phyloP scores from a whole-genome alignment of 495 filamentous ascomycete genomes.

The Lasiosphaeria ovina region DNA sequence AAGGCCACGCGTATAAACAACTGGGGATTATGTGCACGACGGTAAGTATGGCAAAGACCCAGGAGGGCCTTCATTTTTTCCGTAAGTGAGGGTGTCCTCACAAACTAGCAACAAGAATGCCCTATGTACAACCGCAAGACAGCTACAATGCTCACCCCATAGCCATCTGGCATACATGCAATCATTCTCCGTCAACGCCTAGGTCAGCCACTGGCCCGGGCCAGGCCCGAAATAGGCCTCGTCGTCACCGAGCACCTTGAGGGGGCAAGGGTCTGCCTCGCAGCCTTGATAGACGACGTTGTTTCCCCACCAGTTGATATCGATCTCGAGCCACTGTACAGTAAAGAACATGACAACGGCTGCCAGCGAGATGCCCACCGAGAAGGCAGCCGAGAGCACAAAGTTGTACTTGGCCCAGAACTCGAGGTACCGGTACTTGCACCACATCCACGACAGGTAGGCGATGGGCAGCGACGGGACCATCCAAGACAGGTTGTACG shows the following conservation, averaged over 20 bases:
- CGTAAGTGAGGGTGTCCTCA: too few species aligned
- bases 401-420: constrained; percentile 33
- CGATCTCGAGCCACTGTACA: constrained; percentile 26
- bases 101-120: too few species aligned
- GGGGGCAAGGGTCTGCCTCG: constrained; percentile 29
- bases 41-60: too few species aligned
- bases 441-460: constrained; percentile 40
- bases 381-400: constrained; percentile 36
- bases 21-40: too few species aligned
- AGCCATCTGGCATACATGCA: too few species aligned
- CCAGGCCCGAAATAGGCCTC: constrained; percentile 37
- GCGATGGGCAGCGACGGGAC: constrained; percentile 35
- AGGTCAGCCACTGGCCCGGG: constrained; percentile 28
- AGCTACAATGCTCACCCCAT: too few species aligned
- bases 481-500: constrained; percentile 37
- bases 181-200: not conserved
- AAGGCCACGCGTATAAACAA: too few species aligned
- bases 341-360: constrained; percentile 41
- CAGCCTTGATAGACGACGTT: constrained; percentile 30
- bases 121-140: too few species aligned
- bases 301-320: constrained; percentile 41
- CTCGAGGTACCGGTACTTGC: constrained; percentile 30
- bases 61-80: too few species aligned
- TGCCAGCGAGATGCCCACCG: constrained; percentile 34
- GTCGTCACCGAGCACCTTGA: constrained; percentile 26